Evolutionary conservation across 2,329 filamentous ascomycete genomes (phyloP), one percentile per base, ranked within the genome.

Genomic region (Botrytis porri): DNA sequence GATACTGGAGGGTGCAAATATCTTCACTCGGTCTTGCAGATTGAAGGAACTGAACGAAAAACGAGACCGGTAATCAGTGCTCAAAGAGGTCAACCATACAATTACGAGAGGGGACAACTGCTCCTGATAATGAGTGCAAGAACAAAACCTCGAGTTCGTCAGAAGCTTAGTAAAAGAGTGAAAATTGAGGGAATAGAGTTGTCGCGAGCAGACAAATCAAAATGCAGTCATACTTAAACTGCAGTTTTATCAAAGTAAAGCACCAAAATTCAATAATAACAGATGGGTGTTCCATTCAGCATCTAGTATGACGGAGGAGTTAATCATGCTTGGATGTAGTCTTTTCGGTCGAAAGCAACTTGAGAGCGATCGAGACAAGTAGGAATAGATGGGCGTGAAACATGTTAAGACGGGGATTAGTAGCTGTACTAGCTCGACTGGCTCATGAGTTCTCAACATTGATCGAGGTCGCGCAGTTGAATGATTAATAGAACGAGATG

Each of bases 101-200:
- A 12, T n/a, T 6, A n/a, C 4, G 4, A 51, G 22, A 51, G 9
- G 4, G 1, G 4, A 5, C 4, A 1, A 14, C 3, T 14, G 48
- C 3, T 5, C 8, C 22, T 51, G 22, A 14, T 3, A n/a, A n/a
- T n/a, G n/a, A n/a, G 9, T 51, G 4, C 48, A 51, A 14, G 22
- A 51, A 51, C 9, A 14, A 51, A 10, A 51, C 3, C 10, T 14
- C 1, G 12, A 14, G 48, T 6, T n/a, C 48, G 10, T 12, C 25
- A 7, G 48, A 51, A n/a, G 48, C 48, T n/a, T 22, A 51, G 25
- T 14, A n/a, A 10, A n/a, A 51, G 25, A 51, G 48, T 51, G 5
- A n/a, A 14, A n/a, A n/a, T 2, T 3, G 10, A 12, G 48, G 22
- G n/a, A 51, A 14, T 14, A 10, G 16, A 25, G 48, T 51, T 51